Conservation (phyloP, 352 stramenopile species). For the Pythium sp. region DNA sequence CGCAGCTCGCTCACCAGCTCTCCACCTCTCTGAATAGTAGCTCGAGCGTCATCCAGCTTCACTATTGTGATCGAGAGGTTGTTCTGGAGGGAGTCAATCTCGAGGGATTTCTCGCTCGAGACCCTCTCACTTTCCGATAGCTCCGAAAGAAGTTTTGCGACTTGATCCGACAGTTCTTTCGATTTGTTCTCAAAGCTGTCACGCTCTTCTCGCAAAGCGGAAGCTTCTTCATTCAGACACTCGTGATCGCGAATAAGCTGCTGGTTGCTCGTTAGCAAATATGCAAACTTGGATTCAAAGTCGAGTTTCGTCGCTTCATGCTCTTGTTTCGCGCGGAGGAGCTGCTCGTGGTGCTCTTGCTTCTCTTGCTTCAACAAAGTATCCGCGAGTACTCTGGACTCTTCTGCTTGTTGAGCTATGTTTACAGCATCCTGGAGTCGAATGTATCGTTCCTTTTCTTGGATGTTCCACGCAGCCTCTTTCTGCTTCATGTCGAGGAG, state of each 20-base stretch:
- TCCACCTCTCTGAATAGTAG: neutral
- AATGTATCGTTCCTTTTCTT: constrained; percentile 36
- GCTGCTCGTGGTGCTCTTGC: constrained; percentile 21
- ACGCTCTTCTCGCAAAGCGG: neutral
- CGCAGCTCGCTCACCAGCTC: constrained; percentile 1
- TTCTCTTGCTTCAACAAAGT: constrained; percentile 32
- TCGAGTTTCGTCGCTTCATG: constrained; percentile 28
- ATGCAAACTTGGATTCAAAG: constrained; percentile 32
- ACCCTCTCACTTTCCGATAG: constrained; percentile 1
- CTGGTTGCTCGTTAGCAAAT: constrained; percentile 28
- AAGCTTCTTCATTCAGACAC: neutral
- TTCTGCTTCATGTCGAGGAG: constrained; percentile 62
- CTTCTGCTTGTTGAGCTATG: constrained; percentile 27
- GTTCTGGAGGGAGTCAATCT: constrained; percentile 10
- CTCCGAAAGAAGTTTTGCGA: neutral
- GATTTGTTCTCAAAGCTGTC: constrained; percentile 9
- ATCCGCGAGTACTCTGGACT: constrained; percentile 20
- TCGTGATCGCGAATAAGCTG: constrained; percentile 3
- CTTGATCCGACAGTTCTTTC: neutral
- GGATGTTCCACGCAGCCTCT: constrained; percentile 53
- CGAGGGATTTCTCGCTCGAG: constrained; percentile 1
- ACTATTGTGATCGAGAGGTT: constrained; percentile 1
- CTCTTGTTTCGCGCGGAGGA: constrained; percentile 24
- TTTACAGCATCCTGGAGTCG: constrained; percentile 27
- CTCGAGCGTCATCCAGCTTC: constrained; percentile 18